Conservation (phyloP, 768 basidiomycete species). For the Tricholoma saponaceum region DNA sequence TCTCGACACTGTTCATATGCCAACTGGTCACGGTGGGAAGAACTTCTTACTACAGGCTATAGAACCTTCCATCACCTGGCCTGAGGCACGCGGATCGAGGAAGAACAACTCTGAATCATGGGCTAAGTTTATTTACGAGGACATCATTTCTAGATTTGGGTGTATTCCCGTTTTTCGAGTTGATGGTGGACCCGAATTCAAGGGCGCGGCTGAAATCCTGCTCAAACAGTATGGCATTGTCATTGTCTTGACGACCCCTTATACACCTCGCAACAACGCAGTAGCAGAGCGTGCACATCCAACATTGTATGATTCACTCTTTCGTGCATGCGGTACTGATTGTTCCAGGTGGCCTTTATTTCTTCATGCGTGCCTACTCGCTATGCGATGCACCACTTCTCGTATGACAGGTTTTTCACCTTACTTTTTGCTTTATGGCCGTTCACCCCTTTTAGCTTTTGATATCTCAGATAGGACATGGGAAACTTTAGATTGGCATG, state of each 20-base stretch:
- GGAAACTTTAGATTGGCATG: constrained; percentile 23
- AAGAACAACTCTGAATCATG: constrained; percentile 22
- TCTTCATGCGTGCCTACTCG: constrained; percentile 19
- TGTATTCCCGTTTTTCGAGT: constrained; percentile 3
- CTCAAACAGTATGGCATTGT: too few relatives aligned
- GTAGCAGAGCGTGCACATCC: constrained; percentile 25
- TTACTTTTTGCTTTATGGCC: constrained; percentile 28
- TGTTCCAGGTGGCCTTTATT: constrained; percentile 19
- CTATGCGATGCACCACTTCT: constrained; percentile 20
- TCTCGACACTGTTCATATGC: constrained; percentile 28
- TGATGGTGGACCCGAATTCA: constrained; percentile 25
- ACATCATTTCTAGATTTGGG: constrained; percentile 15
- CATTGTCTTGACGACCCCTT: constrained; percentile 23
- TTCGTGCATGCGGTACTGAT: constrained; percentile 13
- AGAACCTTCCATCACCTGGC: constrained; percentile 21
- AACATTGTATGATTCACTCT: constrained; percentile 17
- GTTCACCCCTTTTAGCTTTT: constrained; percentile 4
- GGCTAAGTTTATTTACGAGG: constrained; percentile 17
- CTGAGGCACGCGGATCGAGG: constrained; percentile 22
- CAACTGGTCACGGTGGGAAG: constrained; percentile 11
- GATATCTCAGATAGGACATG: constrained; percentile 25
- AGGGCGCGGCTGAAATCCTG: constrained; percentile 18
- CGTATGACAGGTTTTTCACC: constrained; percentile 26
- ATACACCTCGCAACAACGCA: constrained; percentile 30
- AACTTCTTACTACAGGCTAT: constrained; percentile 18